These are phyloP conservation scores for Starmerella ratchasimensis DNA, from an alignment of 805 yeast species.

Conservation along the genomic window DNA sequence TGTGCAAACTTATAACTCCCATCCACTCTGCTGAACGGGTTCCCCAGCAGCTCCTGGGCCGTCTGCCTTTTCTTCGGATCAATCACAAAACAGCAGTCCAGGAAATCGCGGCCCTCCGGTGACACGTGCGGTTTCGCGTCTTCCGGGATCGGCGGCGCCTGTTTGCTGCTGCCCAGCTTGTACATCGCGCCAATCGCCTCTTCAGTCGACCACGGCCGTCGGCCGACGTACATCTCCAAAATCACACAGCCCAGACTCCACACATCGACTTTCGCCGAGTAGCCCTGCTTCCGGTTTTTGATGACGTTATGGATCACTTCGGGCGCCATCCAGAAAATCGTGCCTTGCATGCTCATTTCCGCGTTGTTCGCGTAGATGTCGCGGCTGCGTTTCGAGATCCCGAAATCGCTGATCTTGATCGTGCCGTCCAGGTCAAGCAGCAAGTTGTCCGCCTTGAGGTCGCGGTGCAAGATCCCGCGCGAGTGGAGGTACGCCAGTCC, in stretches of 20 bases:
- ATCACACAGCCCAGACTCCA: constrained; percentile 98
- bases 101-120: constrained; percentile 49
- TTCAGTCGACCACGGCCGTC: constrained; percentile 92
- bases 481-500: constrained; percentile 84
- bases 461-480: constrained; percentile 81
- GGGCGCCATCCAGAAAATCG: constrained; percentile 99
- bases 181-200: constrained; percentile 93
- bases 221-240: constrained; percentile 93
- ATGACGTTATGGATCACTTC: constrained; percentile 83
- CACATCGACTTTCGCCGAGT: constrained; percentile 93
- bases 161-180: constrained; percentile 66
- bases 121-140: constrained; percentile 59
- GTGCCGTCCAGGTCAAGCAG: constrained; percentile 82
- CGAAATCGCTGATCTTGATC: constrained; percentile 92
- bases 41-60: constrained; percentile 32
- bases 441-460: constrained; percentile 85
- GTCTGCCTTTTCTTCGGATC: constrained; percentile 85
- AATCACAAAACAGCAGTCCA: constrained; percentile 59
- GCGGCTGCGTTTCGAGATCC: constrained; percentile 74
- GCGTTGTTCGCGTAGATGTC: constrained; percentile 84
- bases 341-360: constrained; percentile 97
- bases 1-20: constrained; percentile 14
- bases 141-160: constrained; percentile 94
- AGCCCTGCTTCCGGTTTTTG: constrained; percentile 67
- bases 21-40: constrained; percentile 13